Evolutionary conservation across 305 asterid species (phyloP).

Genomic region (Nicotiana rustica): DNA sequence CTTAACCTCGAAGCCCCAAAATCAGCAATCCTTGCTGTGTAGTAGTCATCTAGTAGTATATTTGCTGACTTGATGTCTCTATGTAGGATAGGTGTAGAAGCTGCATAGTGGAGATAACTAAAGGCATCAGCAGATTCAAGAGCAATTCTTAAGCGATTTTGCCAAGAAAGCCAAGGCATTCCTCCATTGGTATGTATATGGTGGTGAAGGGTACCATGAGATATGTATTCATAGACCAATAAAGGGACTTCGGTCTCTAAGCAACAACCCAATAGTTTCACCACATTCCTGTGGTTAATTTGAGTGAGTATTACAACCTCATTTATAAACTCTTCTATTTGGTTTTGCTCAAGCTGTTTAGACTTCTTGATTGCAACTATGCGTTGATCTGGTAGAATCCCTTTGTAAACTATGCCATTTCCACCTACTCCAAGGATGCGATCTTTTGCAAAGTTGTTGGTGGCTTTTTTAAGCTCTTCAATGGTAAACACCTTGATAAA

Average conservation of each 20-base stretch:
- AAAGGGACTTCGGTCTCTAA: slow-evolving; percentile 42
- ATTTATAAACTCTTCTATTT: slow-evolving; percentile 40
- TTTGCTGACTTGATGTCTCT: slow-evolving; percentile 45
- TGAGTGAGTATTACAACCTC: slow-evolving; percentile 43
- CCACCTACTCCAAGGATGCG: slow-evolving; percentile 44
- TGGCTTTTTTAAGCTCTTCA: slow-evolving; percentile 39
- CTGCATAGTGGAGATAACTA: slow-evolving; percentile 38
- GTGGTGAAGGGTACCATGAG: slow-evolving; percentile 37
- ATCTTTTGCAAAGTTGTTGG: slow-evolving; percentile 37
- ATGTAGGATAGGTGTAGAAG: slow-evolving; percentile 40
- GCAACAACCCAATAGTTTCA: slow-evolving; percentile 44
- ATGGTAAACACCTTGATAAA: slow-evolving; percentile 18
- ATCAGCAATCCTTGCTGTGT: slow-evolving; percentile 40
- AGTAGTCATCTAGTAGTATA: slow-evolving; percentile 38
- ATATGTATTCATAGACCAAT: slow-evolving; percentile 39
- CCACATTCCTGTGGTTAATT: slow-evolving; percentile 43
- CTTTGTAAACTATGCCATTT: slow-evolving; percentile 41
- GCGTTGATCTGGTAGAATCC: slow-evolving; percentile 28
- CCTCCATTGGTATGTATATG: slow-evolving; percentile 36
- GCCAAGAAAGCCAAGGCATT: slow-evolving; percentile 39
- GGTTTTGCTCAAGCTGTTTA: slow-evolving; percentile 39
- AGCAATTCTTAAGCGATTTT: slow-evolving; percentile 35
- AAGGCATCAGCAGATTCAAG: slow-evolving; percentile 39
- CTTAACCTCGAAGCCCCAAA: slow-evolving; percentile 43
- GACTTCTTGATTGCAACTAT: slow-evolving; percentile 24